These are phyloP conservation scores for Dothideomycetes sp. DNA, from an alignment of 2,329 filamentous ascomycete genomes.

Conservation along the genomic window DNA sequence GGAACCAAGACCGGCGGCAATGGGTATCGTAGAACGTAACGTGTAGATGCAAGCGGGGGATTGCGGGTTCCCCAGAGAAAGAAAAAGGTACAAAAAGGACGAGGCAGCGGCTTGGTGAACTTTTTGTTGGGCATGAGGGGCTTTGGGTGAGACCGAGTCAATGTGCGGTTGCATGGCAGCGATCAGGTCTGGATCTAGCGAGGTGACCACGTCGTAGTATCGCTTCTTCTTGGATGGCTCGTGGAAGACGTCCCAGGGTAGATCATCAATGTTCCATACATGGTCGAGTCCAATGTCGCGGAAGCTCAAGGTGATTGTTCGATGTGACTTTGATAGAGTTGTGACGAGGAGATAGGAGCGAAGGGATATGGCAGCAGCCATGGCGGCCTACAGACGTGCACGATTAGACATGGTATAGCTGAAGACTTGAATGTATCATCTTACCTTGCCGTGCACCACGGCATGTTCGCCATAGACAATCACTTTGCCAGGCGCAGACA, in stretches of 20 bases:
- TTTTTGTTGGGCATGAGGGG: conserved; percentile 63
- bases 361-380: conserved; percentile 88
- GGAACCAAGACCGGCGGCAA: conserved; percentile 81
- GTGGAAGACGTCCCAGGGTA: conserved; percentile 79
- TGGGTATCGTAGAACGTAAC: conserved; percentile 84
- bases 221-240: conserved; percentile 80
- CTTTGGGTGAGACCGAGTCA: conserved; percentile 53
- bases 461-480: conserved; percentile 98
- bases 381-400: conserved; percentile 53
- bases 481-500: conserved; percentile 94
- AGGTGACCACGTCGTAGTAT: conserved; percentile 75
- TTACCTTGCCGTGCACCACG: conserved; percentile 90
- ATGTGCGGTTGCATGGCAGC: conserved; percentile 73
- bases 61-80: conserved; percentile 69
- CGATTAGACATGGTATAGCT: neutral
- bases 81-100: conserved; percentile 85
- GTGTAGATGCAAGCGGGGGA: conserved; percentile 81
- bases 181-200: conserved; percentile 72
- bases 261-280: conserved; percentile 84
- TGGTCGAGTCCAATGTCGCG: conserved; percentile 83
- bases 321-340: conserved; percentile 80
- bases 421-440: conserved; percentile 11
- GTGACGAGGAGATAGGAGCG: conserved; percentile 95
- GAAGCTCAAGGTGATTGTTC: conserved; percentile 79
- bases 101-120: conserved; percentile 73